Percentiles rank a stretch among this genome's conserved stretches.
phyloP scores from a whole-genome alignment of 2,329 filamentous ascomycete genomes.

The Aspergillus niger region DNA sequence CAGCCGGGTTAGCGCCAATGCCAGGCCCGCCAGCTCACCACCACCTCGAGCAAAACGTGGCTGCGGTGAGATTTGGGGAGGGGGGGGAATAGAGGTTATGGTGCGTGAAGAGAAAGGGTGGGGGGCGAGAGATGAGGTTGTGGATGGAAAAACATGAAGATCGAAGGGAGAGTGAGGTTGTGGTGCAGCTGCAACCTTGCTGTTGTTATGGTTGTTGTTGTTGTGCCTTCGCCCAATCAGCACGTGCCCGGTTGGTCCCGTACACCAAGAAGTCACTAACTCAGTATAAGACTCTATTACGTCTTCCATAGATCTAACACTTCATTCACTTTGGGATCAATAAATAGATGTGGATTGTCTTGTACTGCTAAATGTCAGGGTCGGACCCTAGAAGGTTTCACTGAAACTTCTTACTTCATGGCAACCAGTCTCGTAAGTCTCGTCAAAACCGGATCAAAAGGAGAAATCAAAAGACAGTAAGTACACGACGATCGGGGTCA shows the following conservation, averaged over 20 bases:
- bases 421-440: conserved; percentile 32
- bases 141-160: neutral
- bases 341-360: neutral
- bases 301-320: too few relatives aligned
- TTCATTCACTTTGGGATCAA: neutral
- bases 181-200: neutral
- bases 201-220: neutral
- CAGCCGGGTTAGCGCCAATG: conserved; percentile 9
- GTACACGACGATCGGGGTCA: conserved; percentile 4
- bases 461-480: conserved; percentile 6
- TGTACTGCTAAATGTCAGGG: too few relatives aligned
- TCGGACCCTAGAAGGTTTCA: neutral
- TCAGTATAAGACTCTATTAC: neutral
- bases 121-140: neutral
- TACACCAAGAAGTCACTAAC: neutral
- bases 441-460: conserved; percentile 20
- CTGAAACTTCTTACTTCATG: conserved; percentile 18
- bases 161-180: neutral
- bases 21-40: conserved; percentile 1
- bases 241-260: neutral
- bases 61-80: neutral
- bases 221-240: neutral
- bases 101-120: neutral
- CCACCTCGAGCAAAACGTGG: neutral
- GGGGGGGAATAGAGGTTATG: neutral